Base-by-base conservation (phyloP, 2,329 filamentous ascomycete genomes). In the Dendrostoma leiphaemia region DNA sequence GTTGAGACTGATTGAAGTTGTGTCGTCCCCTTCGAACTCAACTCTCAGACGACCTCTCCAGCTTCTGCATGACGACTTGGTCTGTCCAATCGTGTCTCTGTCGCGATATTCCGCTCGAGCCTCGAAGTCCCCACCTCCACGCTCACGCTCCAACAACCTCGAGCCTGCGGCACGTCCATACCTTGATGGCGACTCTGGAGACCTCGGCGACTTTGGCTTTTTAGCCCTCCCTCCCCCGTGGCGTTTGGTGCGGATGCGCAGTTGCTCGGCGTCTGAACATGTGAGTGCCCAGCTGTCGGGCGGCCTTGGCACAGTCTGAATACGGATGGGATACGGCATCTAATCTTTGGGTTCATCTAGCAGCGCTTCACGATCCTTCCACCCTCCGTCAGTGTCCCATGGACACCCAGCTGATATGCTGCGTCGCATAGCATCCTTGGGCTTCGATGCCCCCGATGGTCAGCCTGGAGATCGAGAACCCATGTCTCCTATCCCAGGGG, bases 401-500 rank as follows among this genome's bases (percentile, higher is more conserved):
- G 59, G 54, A 57, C 59, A 47, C 57, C 29, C 52, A 54, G 63
- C 71, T 75, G 62, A 75, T 63, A 74, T 76, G 72, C 65, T 74
- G 52, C 70, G 70, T 56, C 68, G 69, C 60, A 64, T 74, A 76
- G 74, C 68, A 64, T 74, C 71, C 59, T 64, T 72, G 55, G 72
- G 74, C 68, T 71, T 71, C 58, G 66, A 64, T 68, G 71, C 70
- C 67, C 65, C 65, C 61, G 69, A 73, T 62, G 67, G 69, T 60
- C 67, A 74, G 69, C 44, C 56, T 24, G 43, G 43, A 34, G 56
- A 58, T n/a, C 48, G 31, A 45, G 73, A 74, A 69, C 75, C 76
- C 74, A 86, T 86, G 83, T 78, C 83, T 71, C 80, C 81, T 57
- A 76, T 77, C 64, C 72, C 78, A 62, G 80, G 80, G 74, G 82